Conservation (phyloP, 1,284 basidiomycete species). For the Moesziomyces parantarcticus region DNA sequence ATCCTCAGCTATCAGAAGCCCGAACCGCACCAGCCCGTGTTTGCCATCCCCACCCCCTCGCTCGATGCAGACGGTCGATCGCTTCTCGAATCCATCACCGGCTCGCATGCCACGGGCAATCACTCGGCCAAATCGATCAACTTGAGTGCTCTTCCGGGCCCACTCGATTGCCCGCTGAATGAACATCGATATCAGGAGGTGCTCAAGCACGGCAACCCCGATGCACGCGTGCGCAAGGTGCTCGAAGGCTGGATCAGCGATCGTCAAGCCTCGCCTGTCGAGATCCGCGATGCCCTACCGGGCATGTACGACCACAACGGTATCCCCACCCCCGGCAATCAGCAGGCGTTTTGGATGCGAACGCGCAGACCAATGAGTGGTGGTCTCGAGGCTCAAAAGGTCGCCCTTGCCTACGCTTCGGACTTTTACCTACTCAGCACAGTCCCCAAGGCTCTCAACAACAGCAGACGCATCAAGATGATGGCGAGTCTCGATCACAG, state of each 20-base stretch:
- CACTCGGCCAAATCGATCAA: slow-evolving; percentile 33
- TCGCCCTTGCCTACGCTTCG: slow-evolving; percentile 59
- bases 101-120: slow-evolving; percentile 37
- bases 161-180: slow-evolving; percentile 50
- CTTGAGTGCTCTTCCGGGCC: slow-evolving; percentile 41
- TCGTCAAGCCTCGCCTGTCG: slow-evolving; percentile 55
- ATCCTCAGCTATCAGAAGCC: slow-evolving; percentile 62
- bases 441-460: slow-evolving; percentile 57
- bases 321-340: slow-evolving; percentile 53
- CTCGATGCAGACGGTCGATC: slow-evolving; percentile 21
- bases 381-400: slow-evolving; percentile 57
- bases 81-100: slow-evolving; percentile 36
- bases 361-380: slow-evolving; percentile 46
- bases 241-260: slow-evolving; percentile 55
- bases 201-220: slow-evolving; percentile 25
- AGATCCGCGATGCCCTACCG: slow-evolving; percentile 62
- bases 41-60: slow-evolving; percentile 56
- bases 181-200: slow-evolving; percentile 50
- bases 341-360: slow-evolving; percentile 65
- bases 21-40: slow-evolving; percentile 58
- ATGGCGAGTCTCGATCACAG: slow-evolving; percentile 66
- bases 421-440: slow-evolving; percentile 64
- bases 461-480: slow-evolving; percentile 55
- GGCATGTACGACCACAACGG: slow-evolving; percentile 61
- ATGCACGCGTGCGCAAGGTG: slow-evolving; percentile 28